phyloP scores from a whole-genome alignment of 805 yeast genomes.

The Diddensiella transvaalensis region DNA sequence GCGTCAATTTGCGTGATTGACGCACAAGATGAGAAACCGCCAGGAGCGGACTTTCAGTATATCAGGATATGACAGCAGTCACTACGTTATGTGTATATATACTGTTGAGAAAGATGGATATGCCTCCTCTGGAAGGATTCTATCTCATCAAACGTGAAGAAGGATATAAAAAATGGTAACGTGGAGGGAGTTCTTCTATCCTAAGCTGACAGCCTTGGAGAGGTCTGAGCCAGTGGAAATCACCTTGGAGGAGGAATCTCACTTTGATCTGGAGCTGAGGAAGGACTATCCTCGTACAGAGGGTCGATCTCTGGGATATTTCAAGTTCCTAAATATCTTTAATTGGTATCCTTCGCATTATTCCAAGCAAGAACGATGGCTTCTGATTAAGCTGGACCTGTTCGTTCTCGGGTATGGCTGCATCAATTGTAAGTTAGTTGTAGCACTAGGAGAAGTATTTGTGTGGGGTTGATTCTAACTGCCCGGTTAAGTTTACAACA shows the following conservation, averaged over 20 bases:
- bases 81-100: too few relatives aligned
- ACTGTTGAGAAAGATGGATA: too few relatives aligned
- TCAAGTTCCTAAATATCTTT: background rate
- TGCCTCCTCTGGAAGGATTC: too few relatives aligned
- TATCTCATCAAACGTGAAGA: too few relatives aligned
- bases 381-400: slow-evolving; percentile 37
- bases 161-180: too few relatives aligned
- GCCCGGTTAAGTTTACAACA: slow-evolving; percentile 42
- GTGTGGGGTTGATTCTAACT: too few relatives aligned
- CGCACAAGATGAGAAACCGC: background rate
- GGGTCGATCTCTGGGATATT: background rate
- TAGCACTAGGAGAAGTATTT: too few relatives aligned
- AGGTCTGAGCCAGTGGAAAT: background rate
- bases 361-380: slow-evolving; percentile 34
- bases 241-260: background rate
- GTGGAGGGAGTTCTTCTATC: background rate
- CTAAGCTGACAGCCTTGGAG: background rate
- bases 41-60: background rate
- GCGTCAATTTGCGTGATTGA: background rate
- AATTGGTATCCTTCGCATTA: background rate
- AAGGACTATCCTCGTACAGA: background rate
- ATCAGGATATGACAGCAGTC: too few relatives aligned
- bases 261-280: background rate
- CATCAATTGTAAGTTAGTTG: slow-evolving; percentile 32
- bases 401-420: slow-evolving; percentile 42